Evolutionary conservation across 1,139 yeast genomes (phyloP).

Genomic region (Scheffersomyces cryptocercus): DNA sequence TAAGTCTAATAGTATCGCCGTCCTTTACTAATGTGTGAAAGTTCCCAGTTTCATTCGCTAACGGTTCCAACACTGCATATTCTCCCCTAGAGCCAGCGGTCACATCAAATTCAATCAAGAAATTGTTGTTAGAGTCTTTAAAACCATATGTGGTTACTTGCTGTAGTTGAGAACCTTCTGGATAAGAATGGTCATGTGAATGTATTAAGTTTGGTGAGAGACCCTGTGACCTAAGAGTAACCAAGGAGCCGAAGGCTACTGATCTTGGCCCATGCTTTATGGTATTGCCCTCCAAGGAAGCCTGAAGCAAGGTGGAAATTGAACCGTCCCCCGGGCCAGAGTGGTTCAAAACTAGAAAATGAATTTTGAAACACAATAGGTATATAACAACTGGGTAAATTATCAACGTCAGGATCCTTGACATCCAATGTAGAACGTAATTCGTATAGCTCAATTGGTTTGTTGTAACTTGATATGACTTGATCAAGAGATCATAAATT

Average conservation of each 20-base stretch:
- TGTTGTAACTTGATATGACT: conserved; percentile 50
- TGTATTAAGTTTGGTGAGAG: conserved; percentile 68
- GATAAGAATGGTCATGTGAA: conserved; percentile 68
- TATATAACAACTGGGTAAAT: conserved; percentile 74
- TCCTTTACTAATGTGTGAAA: conserved; percentile 31
- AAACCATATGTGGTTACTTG: conserved; percentile 78
- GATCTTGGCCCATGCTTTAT: conserved; percentile 61
- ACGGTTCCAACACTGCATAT: conserved; percentile 31
- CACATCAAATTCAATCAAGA: conserved; percentile 51
- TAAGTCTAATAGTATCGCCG: conserved; percentile 58
- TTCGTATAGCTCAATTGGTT: conserved; percentile 28
- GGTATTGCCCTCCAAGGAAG: conserved; percentile 57
- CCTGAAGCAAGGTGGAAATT: conserved; percentile 69
- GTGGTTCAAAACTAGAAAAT: conserved; percentile 69
- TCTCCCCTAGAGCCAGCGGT: conserved; percentile 22
- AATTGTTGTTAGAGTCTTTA: conserved; percentile 68
- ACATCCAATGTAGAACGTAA: conserved; percentile 68
- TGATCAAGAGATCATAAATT: conserved; percentile 68
- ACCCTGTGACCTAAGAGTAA: conserved; percentile 74
- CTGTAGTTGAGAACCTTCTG: conserved; percentile 72
- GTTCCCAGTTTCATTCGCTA: conserved; percentile 21
- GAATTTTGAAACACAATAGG: conserved; percentile 72
- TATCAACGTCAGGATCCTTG: conserved; percentile 68
- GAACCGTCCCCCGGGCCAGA: conserved; percentile 83
- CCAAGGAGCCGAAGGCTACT: conserved; percentile 59